These are phyloP conservation scores for Herpetomonas tarakana DNA, from an alignment of 208 protist species.

Conservation along the genomic window DNA sequence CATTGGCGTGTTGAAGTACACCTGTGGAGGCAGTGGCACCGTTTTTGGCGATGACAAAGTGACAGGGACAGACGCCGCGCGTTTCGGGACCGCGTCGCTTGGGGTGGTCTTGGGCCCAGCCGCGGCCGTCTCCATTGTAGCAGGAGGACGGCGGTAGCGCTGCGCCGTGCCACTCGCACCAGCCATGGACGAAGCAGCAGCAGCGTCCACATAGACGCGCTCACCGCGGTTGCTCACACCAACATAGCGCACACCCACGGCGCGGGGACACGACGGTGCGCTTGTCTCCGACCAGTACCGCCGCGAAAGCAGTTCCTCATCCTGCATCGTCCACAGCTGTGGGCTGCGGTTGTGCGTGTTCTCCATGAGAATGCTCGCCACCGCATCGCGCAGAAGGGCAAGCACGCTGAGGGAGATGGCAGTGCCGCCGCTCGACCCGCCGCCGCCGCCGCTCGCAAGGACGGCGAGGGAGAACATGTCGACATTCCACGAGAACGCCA, in stretches of 20 bases:
- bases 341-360: slow-evolving; percentile 18
- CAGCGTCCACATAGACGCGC: too few species aligned
- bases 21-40: slow-evolving; percentile 6
- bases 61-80: not conserved
- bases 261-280: slow-evolving; percentile 2
- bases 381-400: slow-evolving; percentile 46
- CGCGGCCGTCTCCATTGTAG: too few species aligned
- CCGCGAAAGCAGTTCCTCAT: slow-evolving; percentile 30
- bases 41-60: not conserved
- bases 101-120: too few species aligned
- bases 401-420: slow-evolving; percentile 64
- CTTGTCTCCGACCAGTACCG: not conserved
- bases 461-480: slow-evolving; percentile 80
- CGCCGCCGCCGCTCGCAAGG: too few species aligned
- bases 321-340: slow-evolving; percentile 35
- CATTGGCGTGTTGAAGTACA: slow-evolving; percentile 62
- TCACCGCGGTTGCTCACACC: too few species aligned
- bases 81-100: not conserved
- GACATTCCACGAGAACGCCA: slow-evolving; percentile 66
- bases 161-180: too few species aligned
- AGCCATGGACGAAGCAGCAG: too few species aligned
- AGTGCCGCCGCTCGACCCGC: too few species aligned
- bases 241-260: slow-evolving; percentile 10
- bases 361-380: slow-evolving; percentile 46
- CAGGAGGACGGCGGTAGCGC: too few species aligned